These are phyloP conservation scores for Metarhizium album DNA, from an alignment of 2,329 filamentous ascomycete species.

Conservation along the genomic window DNA sequence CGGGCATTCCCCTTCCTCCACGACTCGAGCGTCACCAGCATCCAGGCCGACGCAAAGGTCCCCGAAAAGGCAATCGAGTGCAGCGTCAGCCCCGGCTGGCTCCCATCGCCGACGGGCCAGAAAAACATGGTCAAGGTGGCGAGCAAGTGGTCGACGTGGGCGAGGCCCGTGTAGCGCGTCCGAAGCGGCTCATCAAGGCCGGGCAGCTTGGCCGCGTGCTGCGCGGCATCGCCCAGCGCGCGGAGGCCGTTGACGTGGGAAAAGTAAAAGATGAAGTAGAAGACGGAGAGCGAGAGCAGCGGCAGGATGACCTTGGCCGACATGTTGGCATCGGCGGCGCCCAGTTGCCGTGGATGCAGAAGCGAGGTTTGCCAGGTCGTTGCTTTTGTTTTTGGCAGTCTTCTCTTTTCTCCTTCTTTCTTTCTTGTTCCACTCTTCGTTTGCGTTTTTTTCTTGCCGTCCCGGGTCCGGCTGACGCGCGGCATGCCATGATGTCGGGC, in stretches of 20 bases:
- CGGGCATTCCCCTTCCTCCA: slow-evolving; percentile 10
- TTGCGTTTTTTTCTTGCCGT: too few species aligned
- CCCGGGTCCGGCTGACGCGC: too few species aligned
- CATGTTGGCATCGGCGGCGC: too few species aligned
- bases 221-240: slow-evolving; percentile 3
- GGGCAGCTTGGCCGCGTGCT: slow-evolving; percentile 5
- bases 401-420: too few species aligned
- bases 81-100: slow-evolving; percentile 9
- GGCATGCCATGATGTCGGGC: too few species aligned
- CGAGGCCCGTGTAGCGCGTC: slow-evolving; percentile 9
- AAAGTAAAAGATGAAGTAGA: slow-evolving; percentile 12
- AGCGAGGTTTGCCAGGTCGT: too few species aligned
- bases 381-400: too few species aligned
- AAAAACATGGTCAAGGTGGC: slow-evolving; percentile 11
- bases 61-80: slow-evolving; percentile 12
- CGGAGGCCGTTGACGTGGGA: slow-evolving; percentile 9
- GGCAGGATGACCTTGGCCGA: slow-evolving; percentile 7
- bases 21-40: slow-evolving; percentile 11
- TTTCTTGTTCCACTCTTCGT: too few species aligned
- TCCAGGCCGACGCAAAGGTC: slow-evolving; percentile 10
- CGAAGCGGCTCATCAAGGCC: slow-evolving; percentile 9
- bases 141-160: slow-evolving; percentile 7
- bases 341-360: too few species aligned
- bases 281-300: slow-evolving; percentile 9
- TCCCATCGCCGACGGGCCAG: slow-evolving; percentile 9